A percentile compares a stretch with the other conserved stretches of the same genome.
Conservation (phyloP, 78 protist genomes). For the slime mould (Dictyostelium discoideum) region dicty_2.7 NC_007091.3:1310001-1310500, state of each 20-base stretch:
- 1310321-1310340: background rate
- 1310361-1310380: slow-evolving; percentile 19
- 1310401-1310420: background rate
- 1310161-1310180: too few species aligned
- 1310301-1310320: background rate
- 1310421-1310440: background rate
- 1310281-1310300: background rate
- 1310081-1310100: background rate
- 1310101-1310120: slow-evolving; percentile 24
- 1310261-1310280: slow-evolving; percentile 4
- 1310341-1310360: background rate
- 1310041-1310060: background rate
- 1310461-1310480: slow-evolving; percentile 11
- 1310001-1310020: slow-evolving; percentile 28
- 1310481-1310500: background rate
- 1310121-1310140: background rate
- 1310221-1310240: slow-evolving; percentile 6
- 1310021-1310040: background rate
- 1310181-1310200: background rate
- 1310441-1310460: slow-evolving; percentile 20
- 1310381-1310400: background rate
- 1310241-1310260: slow-evolving; percentile 47
- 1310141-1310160: too few species aligned
- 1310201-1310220: slow-evolving; percentile 25
- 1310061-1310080: background rate